Base-by-base conservation (phyloP, 192 early-diverging fungal species). In the Geranomyces variabilis region DNA sequence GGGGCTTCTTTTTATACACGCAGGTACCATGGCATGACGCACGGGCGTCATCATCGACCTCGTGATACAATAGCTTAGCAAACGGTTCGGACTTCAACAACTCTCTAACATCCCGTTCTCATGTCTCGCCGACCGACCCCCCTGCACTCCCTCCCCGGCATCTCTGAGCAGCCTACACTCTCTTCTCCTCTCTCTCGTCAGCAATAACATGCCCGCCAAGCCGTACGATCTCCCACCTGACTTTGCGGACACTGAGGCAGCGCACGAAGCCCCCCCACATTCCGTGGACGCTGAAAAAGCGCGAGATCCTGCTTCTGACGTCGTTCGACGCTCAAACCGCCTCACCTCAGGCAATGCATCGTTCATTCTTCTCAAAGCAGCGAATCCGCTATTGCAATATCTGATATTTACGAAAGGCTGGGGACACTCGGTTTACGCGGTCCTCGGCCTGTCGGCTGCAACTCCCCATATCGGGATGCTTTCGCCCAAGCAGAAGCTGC, bases 331-430 rank as follows among this genome's bases (percentile, higher is more conserved):
- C 4, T 17, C 6, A 26, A 53, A 53, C 19, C 6, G 51, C 51
- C 7, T 24, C 51, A 64, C 33, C 5, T 5, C 63, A 1, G 63
- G 41, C 63, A 64, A 64, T 3, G n/a, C 22, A 17, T 13, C 45
- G 7, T 74, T 66, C 41, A 24, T 66, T 47, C 30, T 22, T 7
- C 22, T 74, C 7, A 63, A 64, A 31, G 21, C 65, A 19, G 71
- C 71, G 9, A 51, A 74, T 44, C 71, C 71, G 7, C 10, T 74
- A 6, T 10, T 74, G 15, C 71, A 74, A 43, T 74, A 74, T 30
- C 55, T 57, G 26, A 74, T 74, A 4, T 74, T 43, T 47, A 46
- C 49, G 26, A 26, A 66, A 45, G 71, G 71, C 66, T 74, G 71
- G 71, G 71, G 71, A 1, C 15, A 66, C 22, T 34, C 49, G 3